phyloP scores from a whole-genome alignment of 2,329 filamentous ascomycete species.

The Penicillium sp. region DNA sequence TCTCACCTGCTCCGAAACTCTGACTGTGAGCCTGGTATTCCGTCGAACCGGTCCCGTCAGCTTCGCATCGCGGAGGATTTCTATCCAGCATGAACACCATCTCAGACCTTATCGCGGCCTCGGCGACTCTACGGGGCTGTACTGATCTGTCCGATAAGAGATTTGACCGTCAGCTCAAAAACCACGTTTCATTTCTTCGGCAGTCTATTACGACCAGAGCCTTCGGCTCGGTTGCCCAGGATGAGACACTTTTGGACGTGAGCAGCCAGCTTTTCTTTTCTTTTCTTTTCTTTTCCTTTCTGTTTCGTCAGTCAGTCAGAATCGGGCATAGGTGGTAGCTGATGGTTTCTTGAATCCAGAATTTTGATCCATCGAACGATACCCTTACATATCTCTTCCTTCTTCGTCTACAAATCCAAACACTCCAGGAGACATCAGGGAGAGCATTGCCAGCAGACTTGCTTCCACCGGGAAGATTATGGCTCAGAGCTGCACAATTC shows the following conservation, averaged over 20 bases:
- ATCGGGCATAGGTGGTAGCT: not conserved
- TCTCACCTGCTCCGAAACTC: too few species aligned
- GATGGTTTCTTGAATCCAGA: conserved; percentile 6
- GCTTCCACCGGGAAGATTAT: conserved; percentile 43
- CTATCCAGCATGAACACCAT: conserved; percentile 12
- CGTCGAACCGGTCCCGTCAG: too few species aligned
- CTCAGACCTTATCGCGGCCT: conserved; percentile 13
- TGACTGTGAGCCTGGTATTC: too few species aligned
- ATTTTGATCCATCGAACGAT: conserved; percentile 52
- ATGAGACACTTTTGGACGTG: conserved; percentile 34
- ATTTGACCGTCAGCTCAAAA: conserved; percentile 42
- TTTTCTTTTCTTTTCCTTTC: not conserved
- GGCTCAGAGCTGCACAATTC: conserved; percentile 47
- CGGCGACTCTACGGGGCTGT: conserved; percentile 30
- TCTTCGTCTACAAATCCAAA: conserved; percentile 47
- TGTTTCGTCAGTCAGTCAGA: not conserved
- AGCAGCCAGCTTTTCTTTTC: too few species aligned
- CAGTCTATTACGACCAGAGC: conserved; percentile 33
- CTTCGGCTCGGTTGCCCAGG: conserved; percentile 24
- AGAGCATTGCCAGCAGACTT: conserved; percentile 37
- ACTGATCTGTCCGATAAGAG: conserved; percentile 33
- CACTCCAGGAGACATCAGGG: conserved; percentile 31
- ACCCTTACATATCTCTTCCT: conserved; percentile 55
- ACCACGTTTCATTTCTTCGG: conserved; percentile 36
- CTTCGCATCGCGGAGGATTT: not conserved